Conservation (phyloP, 257 asterid genomes). For the Lithospermum erythrorhizon region DNA sequence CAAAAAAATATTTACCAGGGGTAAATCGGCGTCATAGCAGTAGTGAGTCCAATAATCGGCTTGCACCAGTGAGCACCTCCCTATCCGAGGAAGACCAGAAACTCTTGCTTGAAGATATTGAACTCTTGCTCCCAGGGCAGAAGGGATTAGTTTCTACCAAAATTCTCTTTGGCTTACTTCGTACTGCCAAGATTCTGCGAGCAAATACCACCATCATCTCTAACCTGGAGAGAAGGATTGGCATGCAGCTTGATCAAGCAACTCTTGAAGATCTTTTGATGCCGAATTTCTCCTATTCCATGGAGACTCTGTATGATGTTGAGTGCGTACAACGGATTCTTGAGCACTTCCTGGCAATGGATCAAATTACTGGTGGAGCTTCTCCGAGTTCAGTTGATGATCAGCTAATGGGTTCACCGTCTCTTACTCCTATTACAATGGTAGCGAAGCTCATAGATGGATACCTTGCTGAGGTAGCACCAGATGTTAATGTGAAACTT, state of each 20-base stretch:
- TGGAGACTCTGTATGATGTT: conserved; percentile 91
- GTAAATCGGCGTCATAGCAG: conserved; percentile 52
- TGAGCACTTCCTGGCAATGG: conserved; percentile 81
- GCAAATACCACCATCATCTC: conserved; percentile 46
- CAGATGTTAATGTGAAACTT: conserved; percentile 77
- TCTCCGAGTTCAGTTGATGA: conserved; percentile 76
- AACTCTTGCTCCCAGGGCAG: conserved; percentile 60
- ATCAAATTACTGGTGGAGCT: conserved; percentile 54
- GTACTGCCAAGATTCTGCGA: conserved; percentile 76
- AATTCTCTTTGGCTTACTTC: conserved; percentile 70
- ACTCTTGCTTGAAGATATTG: conserved; percentile 72
- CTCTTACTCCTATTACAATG: conserved; percentile 79
- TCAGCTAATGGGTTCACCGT: conserved; percentile 72
- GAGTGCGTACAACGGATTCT: conserved; percentile 76
- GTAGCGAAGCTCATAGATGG: conserved; percentile 91
- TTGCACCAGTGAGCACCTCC: conserved; percentile 24
- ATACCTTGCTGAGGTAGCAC: conserved; percentile 90
- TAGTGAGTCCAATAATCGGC: conserved; percentile 44
- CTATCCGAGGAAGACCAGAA: conserved; percentile 82
- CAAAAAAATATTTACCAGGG: conserved; percentile 74
- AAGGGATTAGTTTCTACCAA: conserved; percentile 68
- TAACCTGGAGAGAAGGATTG: conserved; percentile 68
- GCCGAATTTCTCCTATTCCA: conserved; percentile 71
- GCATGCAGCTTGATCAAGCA: conserved; percentile 92
- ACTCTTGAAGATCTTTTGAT: conserved; percentile 90